Percentiles rank a stretch among this genome's conserved stretches.
Conservation (phyloP, 129 eudicot species). For the Escallonia herrerae region DNA sequence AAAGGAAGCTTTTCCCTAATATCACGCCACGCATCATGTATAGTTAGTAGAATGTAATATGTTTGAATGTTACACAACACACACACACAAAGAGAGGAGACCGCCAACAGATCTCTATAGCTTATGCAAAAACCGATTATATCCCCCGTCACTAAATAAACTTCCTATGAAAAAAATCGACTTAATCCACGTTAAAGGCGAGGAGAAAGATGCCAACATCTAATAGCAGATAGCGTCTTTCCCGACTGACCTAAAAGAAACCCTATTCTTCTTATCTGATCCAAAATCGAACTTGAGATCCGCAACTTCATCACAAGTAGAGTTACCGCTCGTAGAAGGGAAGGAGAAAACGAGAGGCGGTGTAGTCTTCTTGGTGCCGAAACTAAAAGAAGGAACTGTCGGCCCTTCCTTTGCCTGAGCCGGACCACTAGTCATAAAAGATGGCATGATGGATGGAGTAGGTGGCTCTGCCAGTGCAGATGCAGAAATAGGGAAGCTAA, state of each 20-base stretch:
- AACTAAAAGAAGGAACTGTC: slow-evolving; percentile 47
- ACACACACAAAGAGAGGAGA: too few relatives aligned
- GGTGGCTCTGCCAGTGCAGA: slow-evolving; percentile 67
- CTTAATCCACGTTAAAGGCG: not conserved
- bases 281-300: slow-evolving; percentile 75
- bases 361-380: slow-evolving; percentile 44
- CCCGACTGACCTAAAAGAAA: slow-evolving; percentile 50
- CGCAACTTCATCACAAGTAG: slow-evolving; percentile 28
- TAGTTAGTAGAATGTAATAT: too few relatives aligned
- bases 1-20: too few relatives aligned
- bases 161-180: slow-evolving; percentile 5
- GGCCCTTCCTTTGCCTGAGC: slow-evolving; percentile 32
- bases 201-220: not conserved
- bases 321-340: slow-evolving; percentile 55
- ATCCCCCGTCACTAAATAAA: not conserved
- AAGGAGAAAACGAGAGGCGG: slow-evolving; percentile 53
- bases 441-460: slow-evolving; percentile 77
- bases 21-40: too few relatives aligned
- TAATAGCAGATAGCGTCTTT: slow-evolving; percentile 40
- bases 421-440: slow-evolving; percentile 20
- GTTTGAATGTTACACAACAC: too few relatives aligned
- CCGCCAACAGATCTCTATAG: not conserved
- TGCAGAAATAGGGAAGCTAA: slow-evolving; percentile 67
- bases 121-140: slow-evolving; percentile 7
- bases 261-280: slow-evolving; percentile 47